Base-by-base conservation (phyloP, 768 basidiomycete species). In the Russula olivacea region DNA sequence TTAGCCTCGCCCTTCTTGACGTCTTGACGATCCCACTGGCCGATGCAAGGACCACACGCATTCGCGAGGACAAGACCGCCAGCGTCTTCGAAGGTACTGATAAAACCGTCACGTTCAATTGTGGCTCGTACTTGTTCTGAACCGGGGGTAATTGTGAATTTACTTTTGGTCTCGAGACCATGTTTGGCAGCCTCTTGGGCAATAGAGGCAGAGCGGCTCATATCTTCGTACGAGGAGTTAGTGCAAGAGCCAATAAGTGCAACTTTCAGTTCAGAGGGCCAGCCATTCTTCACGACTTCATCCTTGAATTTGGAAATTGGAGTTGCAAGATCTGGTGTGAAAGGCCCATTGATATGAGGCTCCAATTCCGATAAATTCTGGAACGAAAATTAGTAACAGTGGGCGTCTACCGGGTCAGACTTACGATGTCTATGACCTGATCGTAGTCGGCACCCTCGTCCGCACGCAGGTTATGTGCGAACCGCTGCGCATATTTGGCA, bases 221-320 rank as follows among this genome's bases (percentile, higher is more conserved):
- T 97, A 78, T 99, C 97, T 79, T 99, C 97, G 74, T 99, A 99
- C 38, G 97, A 98, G 52, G 97, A 98, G 85, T 99, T 99, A 74
- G 97, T 98, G 87, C 97, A 99, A 52, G 97, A 98, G 57, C 97
- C 97, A 74, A 99, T 98, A 62, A 99, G 87, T 64, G 86, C 93
- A 70, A 98, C 97, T 80, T 91, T 93, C 79, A 99, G 86, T 74
- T 99, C 95, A 59, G 88, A 81, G 41, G 97, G 97, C 97, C 97
- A 98, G 74, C 82, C 80, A 80, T 98, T 98, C 80, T 91, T 87
- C 84, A 92, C 93, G 64, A 90, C 93, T 69, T 86, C 93, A 36
- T 80, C 78, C 56, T 91, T 90, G 72, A 98, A 97, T 81, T 96
- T 90, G 76, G 95, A 97, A 71, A 99, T 83, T 58, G 97, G 97